Evolutionary conservation across 2,329 filamentous ascomycete species (phyloP).

Genomic region (Pseudogymnoascus pannorum): DNA sequence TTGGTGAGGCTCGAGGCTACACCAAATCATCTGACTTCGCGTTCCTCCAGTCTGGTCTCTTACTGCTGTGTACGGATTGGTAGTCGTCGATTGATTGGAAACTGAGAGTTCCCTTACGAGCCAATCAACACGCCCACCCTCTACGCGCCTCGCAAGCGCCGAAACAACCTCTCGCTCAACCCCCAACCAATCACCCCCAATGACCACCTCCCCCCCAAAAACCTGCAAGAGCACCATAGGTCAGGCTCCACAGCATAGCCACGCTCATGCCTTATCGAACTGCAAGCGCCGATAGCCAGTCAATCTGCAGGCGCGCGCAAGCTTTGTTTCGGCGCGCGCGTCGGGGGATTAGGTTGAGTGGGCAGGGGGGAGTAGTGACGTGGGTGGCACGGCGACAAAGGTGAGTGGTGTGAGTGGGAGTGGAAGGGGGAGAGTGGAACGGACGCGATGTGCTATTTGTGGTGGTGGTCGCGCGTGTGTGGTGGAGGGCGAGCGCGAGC

Average conservation of each 20-base stretch:
- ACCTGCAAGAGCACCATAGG: not conserved
- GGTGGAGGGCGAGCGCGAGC: not conserved
- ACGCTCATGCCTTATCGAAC: not conserved
- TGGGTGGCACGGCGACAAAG: not conserved
- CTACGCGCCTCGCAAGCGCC: not conserved
- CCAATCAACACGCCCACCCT: not conserved
- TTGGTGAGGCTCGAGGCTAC: too few relatives aligned
- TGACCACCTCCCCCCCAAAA: not conserved
- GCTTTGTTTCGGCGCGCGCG: not conserved
- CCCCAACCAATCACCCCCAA: not conserved
- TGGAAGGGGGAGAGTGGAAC: not conserved
- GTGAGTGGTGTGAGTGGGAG: not conserved
- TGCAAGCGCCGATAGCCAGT: not conserved
- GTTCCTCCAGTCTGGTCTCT: too few relatives aligned
- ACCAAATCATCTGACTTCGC: too few relatives aligned
- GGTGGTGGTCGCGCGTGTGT: not conserved
- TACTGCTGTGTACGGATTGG: too few relatives aligned
- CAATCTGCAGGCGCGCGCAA: not conserved
- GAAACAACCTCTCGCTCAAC: not conserved
- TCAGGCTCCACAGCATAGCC: not conserved
- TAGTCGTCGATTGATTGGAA: too few relatives aligned
- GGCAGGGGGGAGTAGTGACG: not conserved
- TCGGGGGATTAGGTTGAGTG: not conserved
- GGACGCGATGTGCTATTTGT: not conserved
- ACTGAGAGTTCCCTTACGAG: not conserved